Evolutionary conservation across 202 grass and related monocot species (phyloP).

Genomic region (Setaria italica): DNA sequence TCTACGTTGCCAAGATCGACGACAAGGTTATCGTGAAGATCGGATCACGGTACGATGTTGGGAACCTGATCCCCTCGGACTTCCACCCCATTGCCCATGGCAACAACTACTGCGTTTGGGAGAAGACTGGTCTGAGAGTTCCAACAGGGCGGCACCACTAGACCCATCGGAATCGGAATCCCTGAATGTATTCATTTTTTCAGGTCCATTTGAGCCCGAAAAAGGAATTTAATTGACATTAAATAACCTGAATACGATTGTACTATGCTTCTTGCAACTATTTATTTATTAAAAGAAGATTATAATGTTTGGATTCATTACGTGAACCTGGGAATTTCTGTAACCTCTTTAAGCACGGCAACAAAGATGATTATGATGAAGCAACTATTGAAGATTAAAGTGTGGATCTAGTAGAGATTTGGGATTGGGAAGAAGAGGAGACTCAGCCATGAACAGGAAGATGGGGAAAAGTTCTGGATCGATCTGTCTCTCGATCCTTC

Average conservation of each 20-base stretch:
- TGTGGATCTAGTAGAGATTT: too few relatives aligned
- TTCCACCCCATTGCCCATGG: constrained; percentile 60
- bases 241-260: constrained; percentile 26
- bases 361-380: too few relatives aligned
- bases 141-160: constrained; percentile 36
- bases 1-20: constrained; percentile 72
- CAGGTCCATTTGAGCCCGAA: constrained; percentile 21
- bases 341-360: too few relatives aligned
- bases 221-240: constrained; percentile 23
- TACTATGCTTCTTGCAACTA: constrained; percentile 7
- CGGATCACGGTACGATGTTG: constrained; percentile 55
- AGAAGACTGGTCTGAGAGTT: constrained; percentile 57
- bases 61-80: constrained; percentile 68
- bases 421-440: too few relatives aligned
- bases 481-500: too few relatives aligned
- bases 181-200: neutral
- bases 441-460: too few relatives aligned
- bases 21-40: constrained; percentile 71
- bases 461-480: too few relatives aligned
- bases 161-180: neutral
- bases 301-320: neutral
- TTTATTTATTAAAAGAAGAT: constrained; percentile 14
- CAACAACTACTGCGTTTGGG: constrained; percentile 79
- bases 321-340: too few relatives aligned
- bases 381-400: neutral